Base-by-base conservation (phyloP, 305 asterid species). In the Fraxinus paxiana region DNA sequence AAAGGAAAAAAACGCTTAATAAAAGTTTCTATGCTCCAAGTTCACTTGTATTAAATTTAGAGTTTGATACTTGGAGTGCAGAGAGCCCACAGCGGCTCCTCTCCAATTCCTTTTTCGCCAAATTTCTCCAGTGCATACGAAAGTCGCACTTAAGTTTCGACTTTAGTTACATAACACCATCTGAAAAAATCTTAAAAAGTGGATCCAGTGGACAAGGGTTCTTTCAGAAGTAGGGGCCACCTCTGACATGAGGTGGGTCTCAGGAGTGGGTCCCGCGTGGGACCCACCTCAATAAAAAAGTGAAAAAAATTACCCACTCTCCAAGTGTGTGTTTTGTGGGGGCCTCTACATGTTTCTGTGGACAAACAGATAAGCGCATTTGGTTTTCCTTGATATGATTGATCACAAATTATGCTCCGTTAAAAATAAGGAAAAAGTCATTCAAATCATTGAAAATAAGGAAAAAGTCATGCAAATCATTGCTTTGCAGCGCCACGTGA, bases 341-440 rank as follows among this genome's bases (percentile, higher is more conserved):
- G 37, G 37, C 37, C 37, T 0, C 37, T 5, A 33, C 37, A 33
- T 35, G 41, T 35, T 1, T 35, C 71, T 3, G 72, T 56, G n/a
- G 61, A 51, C 67, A 56, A 56, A 71, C 28, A 31, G 61, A 13
- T 59, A 61, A 78, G 63, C 63, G 73, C 46, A 6, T 0, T 22
- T n/a, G 18, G 70, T 2, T 84, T 43, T 63, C 41, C 51, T 78
- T 54, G 59, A 78, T 70, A 34, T 80, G 80, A 76, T 84, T 37
- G 79, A 38, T 33, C 7, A 15, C 12, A n/a, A 30, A 70, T 70
- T 70, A n/a, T 15, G 41, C 13, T 70, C 75, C 75, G 75, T 70
- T 5, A 1, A 30, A 20, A 67, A 28, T 8, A 43, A 43, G 54
- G n/a, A 41, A 41, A 41, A 10, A 30, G 31, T 30, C 31, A 30